Evolutionary conservation across 202 grass and related monocot genomes (phyloP).

Genomic region (Zizania palustris): DNA sequence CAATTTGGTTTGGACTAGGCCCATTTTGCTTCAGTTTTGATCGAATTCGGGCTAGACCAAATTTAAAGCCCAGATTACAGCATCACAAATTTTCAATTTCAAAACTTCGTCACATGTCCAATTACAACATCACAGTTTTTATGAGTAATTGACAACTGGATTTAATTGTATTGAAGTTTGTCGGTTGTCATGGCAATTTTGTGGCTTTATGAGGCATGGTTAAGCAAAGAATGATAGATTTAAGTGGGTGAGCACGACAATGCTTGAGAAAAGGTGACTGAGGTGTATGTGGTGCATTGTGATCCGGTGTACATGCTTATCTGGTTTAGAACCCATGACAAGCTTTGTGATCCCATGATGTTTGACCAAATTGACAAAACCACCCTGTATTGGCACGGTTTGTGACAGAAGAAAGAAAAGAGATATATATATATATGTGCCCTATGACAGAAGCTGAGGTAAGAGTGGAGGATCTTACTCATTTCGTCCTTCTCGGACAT

Average conservation of each 20-base stretch:
- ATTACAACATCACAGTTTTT: no score
- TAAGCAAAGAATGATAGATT: neutral
- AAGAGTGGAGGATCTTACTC: slow-evolving; percentile 62
- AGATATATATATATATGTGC: slow-evolving; percentile 42
- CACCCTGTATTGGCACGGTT: slow-evolving; percentile 76
- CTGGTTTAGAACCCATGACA: slow-evolving; percentile 76
- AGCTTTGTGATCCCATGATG: slow-evolving; percentile 66
- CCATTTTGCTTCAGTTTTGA: no score
- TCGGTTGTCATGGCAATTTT: no score
- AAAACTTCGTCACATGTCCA: no score
- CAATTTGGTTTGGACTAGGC: no score
- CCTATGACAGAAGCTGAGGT: slow-evolving; percentile 66
- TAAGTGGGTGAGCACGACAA: neutral
- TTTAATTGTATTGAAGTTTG: no score
- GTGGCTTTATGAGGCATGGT: neutral
- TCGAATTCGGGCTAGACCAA: no score
- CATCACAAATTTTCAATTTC: no score
- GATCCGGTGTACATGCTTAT: slow-evolving; percentile 74
- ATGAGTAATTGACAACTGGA: no score
- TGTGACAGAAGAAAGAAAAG: slow-evolving; percentile 24
- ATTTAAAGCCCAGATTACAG: no score
- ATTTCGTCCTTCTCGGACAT: slow-evolving; percentile 66
- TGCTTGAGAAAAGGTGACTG: neutral
- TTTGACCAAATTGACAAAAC: slow-evolving; percentile 69
- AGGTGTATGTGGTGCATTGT: neutral